Base-by-base conservation (phyloP, 169 alveolate species). In the Plasmodium reichenowi region DNA sequence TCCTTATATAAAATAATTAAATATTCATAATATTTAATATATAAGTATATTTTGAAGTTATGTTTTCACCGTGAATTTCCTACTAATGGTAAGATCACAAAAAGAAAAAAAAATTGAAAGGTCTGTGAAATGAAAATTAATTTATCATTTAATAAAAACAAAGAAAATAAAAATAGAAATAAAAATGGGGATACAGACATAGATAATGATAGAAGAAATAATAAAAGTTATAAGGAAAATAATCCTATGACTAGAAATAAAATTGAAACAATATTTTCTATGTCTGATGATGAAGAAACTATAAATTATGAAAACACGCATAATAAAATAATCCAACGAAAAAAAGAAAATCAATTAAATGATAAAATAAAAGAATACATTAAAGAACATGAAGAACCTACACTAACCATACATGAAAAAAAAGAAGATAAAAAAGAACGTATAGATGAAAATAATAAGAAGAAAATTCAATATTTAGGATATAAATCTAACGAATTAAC, bases 401-500 rank as follows among this genome's bases (percentile, higher is more conserved):
- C 1, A 8, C n/a, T 15, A 67, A 10, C 43, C 0, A 29, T 15
- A 2, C 10, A 45, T 22, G 38, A 50, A 32, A 48, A 32, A 60
- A 64, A 72, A 13, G 85, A 72, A 26, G 15, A 22, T 26, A 15
- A 5, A n/a, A 22, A 12, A 76, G 52, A 54, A 50, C 9, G 9
- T 9, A 15, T 22, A 5, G 38, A 80, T 29, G 43, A 75, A 17
- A 9, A 64, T 29, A 38, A 32, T 2, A 80, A 80, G 62, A 67
- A 68, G 38, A 56, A 15, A 38, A 80, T 80, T 52, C 90, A 47
- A 38, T 80, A 80, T 72, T 52, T 80, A 48, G 90, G 90, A 38
- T 80, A 67, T 32, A 80, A 64, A 72, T 71, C 73, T 4, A 80
- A 80, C 0, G 90, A 80, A 62, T 67, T 80, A 62, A 80, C 90